Conservation (phyloP, 306 rosid species). For the Trifolium repens region DNA sequence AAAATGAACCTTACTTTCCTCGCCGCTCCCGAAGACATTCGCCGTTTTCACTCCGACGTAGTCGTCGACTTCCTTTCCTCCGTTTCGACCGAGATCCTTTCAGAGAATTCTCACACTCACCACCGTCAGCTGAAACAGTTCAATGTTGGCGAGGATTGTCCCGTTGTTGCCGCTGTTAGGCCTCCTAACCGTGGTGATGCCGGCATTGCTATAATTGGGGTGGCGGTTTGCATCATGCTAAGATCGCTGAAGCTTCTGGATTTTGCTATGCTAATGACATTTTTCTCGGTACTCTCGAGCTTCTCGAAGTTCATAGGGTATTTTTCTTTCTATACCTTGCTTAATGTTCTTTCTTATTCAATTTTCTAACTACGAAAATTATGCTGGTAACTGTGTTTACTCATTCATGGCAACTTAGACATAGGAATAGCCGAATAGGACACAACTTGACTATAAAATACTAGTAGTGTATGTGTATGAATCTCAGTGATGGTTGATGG, state of each 20-base stretch:
- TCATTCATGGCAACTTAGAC: background rate
- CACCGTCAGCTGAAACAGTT: conserved; percentile 67
- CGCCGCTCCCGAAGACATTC: conserved; percentile 54
- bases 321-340: background rate
- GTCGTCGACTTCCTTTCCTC: conserved; percentile 60
- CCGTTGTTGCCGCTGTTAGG: conserved; percentile 73
- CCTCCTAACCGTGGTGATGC: conserved; percentile 61
- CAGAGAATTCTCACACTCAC: conserved; percentile 43
- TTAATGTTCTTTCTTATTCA: background rate
- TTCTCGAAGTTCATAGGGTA: conserved; percentile 85
- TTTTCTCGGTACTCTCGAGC: conserved; percentile 85
- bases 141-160: conserved; percentile 82
- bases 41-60: conserved; percentile 56
- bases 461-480: too few species aligned
- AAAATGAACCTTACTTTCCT: conserved; percentile 64
- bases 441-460: too few species aligned
- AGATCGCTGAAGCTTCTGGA: conserved; percentile 86
- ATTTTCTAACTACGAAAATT: background rate
- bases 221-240: conserved; percentile 80
- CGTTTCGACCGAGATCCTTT: conserved; percentile 55
- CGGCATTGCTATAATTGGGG: conserved; percentile 79
- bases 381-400: background rate
- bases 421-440: too few species aligned
- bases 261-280: conserved; percentile 88
- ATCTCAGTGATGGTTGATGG: too few species aligned